Base-by-base conservation (phyloP, 345 rosid genomes). In the Ricinus communis region DNA sequence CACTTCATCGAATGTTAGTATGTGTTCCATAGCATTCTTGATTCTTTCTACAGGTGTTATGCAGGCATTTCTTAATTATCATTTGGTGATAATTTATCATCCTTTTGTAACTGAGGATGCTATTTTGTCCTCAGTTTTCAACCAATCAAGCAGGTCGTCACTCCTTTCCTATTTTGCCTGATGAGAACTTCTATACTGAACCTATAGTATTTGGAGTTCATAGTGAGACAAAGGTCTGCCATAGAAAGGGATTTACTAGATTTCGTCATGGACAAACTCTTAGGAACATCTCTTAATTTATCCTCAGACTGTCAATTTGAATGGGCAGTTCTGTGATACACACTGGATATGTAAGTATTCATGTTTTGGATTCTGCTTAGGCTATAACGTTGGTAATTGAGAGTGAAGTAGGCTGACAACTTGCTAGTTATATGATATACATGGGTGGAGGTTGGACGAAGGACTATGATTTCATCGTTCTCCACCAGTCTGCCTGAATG, bases 11-110 rank as follows among this genome's bases (percentile, higher is more conserved):
- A 69, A 13, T 62, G 50, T 46, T 19, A 64, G 4, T 18, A 52
- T 51, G 74, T 53, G 71, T 55, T 66, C 51, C 30, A 54, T 47
- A 19, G 49, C 10, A 21, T 63, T 30, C n/a, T 63, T 36, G 19
- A 56, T 43, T 11, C 28, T 40, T 67, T 6, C 47, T 38, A 51
- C 38, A 18, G 38, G 11, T 28, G 47, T 49, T 47, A 5, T 36
- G 16, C 30, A 49, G 41, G 22, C 55, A 28, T 21, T 58, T 12
- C 8, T 1, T 58, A 16, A 8, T 24, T 58, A 28, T 0, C 40
- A 58, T 30, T 58, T 64, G 14, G 38, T 28, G 38, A 46, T 14
- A 18, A 9, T 41, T 27, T 5, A 63, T 41, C 30, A 41, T 63
- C 31, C 41, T 65, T 49, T 16, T 3, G 56, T 15, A n/a, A n/a